phyloP scores from a whole-genome alignment of 2,329 filamentous ascomycete species.

The Lizonia empirigonia region DNA sequence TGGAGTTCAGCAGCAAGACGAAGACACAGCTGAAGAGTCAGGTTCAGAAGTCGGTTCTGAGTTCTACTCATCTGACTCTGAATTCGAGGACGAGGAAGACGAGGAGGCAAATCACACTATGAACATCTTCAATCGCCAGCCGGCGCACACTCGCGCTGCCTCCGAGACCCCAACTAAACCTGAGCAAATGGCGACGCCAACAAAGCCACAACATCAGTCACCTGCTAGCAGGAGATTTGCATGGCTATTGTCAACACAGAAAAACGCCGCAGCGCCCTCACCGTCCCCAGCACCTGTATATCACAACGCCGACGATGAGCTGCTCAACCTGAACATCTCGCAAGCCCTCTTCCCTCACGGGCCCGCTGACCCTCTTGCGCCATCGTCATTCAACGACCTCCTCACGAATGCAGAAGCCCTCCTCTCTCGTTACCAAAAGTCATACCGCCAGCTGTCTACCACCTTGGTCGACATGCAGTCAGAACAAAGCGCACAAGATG shows the following conservation, averaged over 20 bases:
- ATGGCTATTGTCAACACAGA: slow-evolving; percentile 46
- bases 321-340: slow-evolving; percentile 61
- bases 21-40: slow-evolving; percentile 37
- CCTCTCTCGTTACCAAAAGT: slow-evolving; percentile 60
- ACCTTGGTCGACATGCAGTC: slow-evolving; percentile 57
- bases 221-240: slow-evolving; percentile 42
- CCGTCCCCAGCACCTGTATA: slow-evolving; percentile 37
- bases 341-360: slow-evolving; percentile 61
- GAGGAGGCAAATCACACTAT: slow-evolving; percentile 36
- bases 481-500: slow-evolving; percentile 63
- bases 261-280: slow-evolving; percentile 38
- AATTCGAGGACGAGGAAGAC: slow-evolving; percentile 18
- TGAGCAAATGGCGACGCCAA: slow-evolving; percentile 21
- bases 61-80: slow-evolving; percentile 30
- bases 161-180: slow-evolving; percentile 29
- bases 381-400: slow-evolving; percentile 62
- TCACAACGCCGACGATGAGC: slow-evolving; percentile 52
- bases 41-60: slow-evolving; percentile 34
- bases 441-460: slow-evolving; percentile 56
- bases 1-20: slow-evolving; percentile 41
- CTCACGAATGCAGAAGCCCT: slow-evolving; percentile 62
- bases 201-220: slow-evolving; percentile 30
- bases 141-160: slow-evolving; percentile 32
- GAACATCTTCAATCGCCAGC: slow-evolving; percentile 43
- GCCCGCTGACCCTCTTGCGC: slow-evolving; percentile 55